phyloP scores from a whole-genome alignment of 768 basidiomycete species.

The Ramaria sp. region DNA sequence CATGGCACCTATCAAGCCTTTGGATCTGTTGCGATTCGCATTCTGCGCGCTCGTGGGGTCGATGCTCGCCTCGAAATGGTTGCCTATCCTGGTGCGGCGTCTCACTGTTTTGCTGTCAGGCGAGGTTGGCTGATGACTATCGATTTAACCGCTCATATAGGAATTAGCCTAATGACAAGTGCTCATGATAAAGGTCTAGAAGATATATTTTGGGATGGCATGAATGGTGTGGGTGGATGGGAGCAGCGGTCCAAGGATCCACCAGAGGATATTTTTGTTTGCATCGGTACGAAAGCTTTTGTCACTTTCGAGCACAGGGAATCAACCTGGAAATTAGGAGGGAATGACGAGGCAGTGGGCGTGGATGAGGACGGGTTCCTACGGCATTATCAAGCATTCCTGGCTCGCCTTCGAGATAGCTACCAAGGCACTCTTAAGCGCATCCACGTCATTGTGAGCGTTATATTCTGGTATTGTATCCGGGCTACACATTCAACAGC shows the following conservation, averaged over 20 bases:
- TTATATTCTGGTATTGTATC: not conserved
- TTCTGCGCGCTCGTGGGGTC: not conserved
- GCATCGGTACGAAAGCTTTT: not conserved
- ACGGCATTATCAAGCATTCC: constrained; percentile 1
- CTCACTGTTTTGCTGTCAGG: no score
- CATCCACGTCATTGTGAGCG: constrained; percentile 5
- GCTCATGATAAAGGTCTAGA: not conserved
- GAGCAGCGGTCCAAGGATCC: not conserved
- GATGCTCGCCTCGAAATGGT: constrained; percentile 8
- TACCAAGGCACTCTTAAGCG: not conserved
- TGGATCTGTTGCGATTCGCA: constrained; percentile 3
- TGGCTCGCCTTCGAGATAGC: constrained; percentile 2
- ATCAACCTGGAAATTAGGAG: not conserved
- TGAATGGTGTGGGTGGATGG: constrained; percentile 1
- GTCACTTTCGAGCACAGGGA: not conserved
- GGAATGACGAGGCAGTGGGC: not conserved
- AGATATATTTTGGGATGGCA: constrained; percentile 7
- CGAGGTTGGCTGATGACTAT: no score
- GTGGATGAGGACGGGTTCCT: constrained; percentile 2
- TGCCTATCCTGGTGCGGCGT: constrained; percentile 1
- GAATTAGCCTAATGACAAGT: not conserved
- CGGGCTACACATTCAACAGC: no score
- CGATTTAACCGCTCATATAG: not conserved
- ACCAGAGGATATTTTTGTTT: constrained; percentile 4
- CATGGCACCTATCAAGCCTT: constrained; percentile 4